These are phyloP conservation scores for Cordyceps fumosorosea DNA, from an alignment of 2,329 filamentous ascomycete genomes.

Conservation along the genomic window DNA sequence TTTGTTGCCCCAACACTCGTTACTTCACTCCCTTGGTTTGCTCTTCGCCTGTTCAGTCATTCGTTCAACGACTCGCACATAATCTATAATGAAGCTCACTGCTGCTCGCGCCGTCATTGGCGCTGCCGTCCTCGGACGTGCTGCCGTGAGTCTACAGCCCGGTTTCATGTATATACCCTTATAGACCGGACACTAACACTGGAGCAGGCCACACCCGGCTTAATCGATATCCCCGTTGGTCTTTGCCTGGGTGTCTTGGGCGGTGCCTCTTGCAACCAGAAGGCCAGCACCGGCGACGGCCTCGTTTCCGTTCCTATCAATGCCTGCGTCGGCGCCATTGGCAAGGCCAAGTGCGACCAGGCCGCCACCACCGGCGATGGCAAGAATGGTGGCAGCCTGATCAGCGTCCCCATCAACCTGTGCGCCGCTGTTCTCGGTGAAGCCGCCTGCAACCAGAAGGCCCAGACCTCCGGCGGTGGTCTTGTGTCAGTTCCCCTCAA, in stretches of 20 bases:
- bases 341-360: slow-evolving; percentile 5
- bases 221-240: neutral
- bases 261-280: neutral
- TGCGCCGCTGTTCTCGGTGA: neutral
- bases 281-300: neutral
- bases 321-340: neutral
- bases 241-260: neutral
- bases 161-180: neutral
- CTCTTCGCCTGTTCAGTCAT: neutral
- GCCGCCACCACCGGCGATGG: neutral
- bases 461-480: too few species aligned
- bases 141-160: slow-evolving; percentile 1
- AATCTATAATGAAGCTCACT: neutral
- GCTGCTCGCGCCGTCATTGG: slow-evolving; percentile 2
- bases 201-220: neutral
- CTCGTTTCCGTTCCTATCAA: slow-evolving; percentile 3
- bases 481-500: neutral
- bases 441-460: neutral
- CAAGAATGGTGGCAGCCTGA: neutral
- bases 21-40: slow-evolving; percentile 5
- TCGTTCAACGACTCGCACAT: neutral
- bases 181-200: neutral
- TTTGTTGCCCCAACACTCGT: neutral
- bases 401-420: neutral
- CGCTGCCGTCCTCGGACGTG: slow-evolving; percentile 3